Evolutionary conservation across 192 early-diverging fungal genomes (phyloP).

Genomic region (Podila horticola): DNA sequence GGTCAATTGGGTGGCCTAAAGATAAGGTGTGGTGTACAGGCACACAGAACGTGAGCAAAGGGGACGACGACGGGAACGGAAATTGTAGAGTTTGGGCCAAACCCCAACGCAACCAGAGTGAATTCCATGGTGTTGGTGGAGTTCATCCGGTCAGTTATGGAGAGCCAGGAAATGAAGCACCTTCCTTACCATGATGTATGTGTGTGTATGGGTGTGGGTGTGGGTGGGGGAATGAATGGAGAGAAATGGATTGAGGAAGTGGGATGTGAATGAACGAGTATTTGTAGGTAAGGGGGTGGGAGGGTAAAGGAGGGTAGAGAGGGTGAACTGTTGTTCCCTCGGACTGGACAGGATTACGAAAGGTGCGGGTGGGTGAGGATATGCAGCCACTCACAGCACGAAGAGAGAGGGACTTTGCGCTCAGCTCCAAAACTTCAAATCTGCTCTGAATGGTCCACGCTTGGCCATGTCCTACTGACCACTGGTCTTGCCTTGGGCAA

Average conservation of each 20-base stretch:
- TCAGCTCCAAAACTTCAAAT: constrained; percentile 6
- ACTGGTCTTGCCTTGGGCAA: too few species aligned
- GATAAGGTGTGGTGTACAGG: neutral
- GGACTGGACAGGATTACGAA: too few species aligned
- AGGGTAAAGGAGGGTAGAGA: too few species aligned
- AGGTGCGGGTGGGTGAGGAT: too few species aligned
- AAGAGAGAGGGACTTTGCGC: neutral
- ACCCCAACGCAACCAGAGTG: neutral
- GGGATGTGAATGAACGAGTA: neutral
- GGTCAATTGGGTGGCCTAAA: constrained; percentile 2
- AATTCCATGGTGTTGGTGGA: neutral
- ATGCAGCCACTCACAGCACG: neutral
- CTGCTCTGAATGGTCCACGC: too few species aligned
- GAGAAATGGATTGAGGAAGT: neutral
- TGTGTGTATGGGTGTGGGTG: neutral
- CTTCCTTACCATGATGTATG: constrained; percentile 11
- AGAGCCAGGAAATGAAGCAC: neutral
- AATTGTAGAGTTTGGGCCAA: neutral
- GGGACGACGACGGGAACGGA: neutral
- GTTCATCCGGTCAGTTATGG: neutral
- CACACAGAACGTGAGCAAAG: neutral
- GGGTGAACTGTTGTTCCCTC: too few species aligned
- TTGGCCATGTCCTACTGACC: too few species aligned
- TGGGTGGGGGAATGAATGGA: constrained; percentile 5
- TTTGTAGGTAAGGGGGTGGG: neutral